phyloP scores from a whole-genome alignment of 2,329 filamentous ascomycete genomes.

The Thyridium curvatum region DNA sequence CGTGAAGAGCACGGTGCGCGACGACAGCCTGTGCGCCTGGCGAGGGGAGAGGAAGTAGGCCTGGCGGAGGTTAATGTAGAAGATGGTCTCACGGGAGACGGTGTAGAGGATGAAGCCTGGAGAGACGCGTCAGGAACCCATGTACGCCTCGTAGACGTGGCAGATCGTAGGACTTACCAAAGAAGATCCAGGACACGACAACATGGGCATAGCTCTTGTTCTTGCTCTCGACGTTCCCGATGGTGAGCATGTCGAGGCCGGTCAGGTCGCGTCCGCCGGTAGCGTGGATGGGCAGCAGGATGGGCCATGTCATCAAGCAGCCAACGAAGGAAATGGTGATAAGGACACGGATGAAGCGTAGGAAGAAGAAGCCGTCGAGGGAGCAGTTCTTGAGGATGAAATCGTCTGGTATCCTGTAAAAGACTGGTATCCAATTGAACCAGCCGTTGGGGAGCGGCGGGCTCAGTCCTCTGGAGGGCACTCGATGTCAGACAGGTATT shows the following conservation, averaged over 20 bases:
- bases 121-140: not conserved
- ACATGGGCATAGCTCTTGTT: slow-evolving; percentile 73
- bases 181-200: slow-evolving; percentile 76
- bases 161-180: slow-evolving; percentile 31
- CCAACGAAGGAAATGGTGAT: slow-evolving; percentile 76
- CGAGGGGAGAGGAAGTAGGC: slow-evolving; percentile 84
- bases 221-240: slow-evolving; percentile 47
- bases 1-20: slow-evolving; percentile 87
- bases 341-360: slow-evolving; percentile 76
- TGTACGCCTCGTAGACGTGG: not conserved
- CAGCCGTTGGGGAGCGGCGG: slow-evolving; percentile 48
- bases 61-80: slow-evolving; percentile 89
- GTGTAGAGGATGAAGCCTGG: slow-evolving; percentile 77
- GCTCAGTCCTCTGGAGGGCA: slow-evolving; percentile 42
- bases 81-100: slow-evolving; percentile 84
- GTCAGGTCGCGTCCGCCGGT: slow-evolving; percentile 62
- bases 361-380: slow-evolving; percentile 81
- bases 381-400: slow-evolving; percentile 83
- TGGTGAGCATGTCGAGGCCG: slow-evolving; percentile 61
- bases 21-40: slow-evolving; percentile 79
- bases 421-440: slow-evolving; percentile 55
- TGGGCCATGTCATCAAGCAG: slow-evolving; percentile 74
- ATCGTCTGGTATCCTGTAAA: slow-evolving; percentile 62
- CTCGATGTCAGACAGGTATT: no score
- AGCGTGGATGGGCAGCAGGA: slow-evolving; percentile 77